Percentiles rank a stretch among this genome's conserved stretches.
These are phyloP conservation scores for Sclerospora graminicola DNA, from an alignment of 352 stramenopile genomes.

Conservation along the genomic window DNA sequence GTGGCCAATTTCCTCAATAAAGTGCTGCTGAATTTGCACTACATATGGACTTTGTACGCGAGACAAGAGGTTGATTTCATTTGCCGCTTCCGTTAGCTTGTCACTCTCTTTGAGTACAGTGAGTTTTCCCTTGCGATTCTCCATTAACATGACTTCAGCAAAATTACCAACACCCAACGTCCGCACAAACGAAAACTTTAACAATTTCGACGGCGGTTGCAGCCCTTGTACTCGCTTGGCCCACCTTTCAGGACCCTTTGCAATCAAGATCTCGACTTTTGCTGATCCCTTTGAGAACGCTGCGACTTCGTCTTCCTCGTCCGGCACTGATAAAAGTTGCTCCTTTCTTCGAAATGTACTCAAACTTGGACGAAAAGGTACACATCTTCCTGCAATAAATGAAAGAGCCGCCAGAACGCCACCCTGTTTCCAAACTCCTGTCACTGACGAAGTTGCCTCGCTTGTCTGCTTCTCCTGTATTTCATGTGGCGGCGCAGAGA, in stretches of 20 bases:
- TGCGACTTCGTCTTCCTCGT: conserved; percentile 14
- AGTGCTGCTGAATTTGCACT: conserved; percentile 64
- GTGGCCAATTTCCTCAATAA: conserved; percentile 72
- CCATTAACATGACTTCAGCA: conserved; percentile 68
- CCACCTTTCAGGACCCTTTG: conserved; percentile 36
- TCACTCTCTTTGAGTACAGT: too few relatives aligned
- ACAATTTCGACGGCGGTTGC: conserved; percentile 42
- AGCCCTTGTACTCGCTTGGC: conserved; percentile 38
- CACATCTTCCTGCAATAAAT: conserved; percentile 25
- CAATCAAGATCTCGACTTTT: conserved; percentile 19
- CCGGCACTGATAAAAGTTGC: too few relatives aligned
- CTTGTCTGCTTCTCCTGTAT: not conserved
- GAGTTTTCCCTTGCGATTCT: too few relatives aligned
- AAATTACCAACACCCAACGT: conserved; percentile 67
- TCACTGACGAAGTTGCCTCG: conserved; percentile 6
- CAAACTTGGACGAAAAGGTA: conserved; percentile 4
- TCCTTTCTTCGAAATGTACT: conserved; percentile 12
- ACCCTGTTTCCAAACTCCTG: conserved; percentile 27
- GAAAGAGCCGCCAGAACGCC: conserved; percentile 33
- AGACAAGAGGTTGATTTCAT: conserved; percentile 62
- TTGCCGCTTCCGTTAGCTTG: too few relatives aligned
- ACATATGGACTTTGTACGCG: conserved; percentile 49
- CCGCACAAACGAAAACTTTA: conserved; percentile 44
- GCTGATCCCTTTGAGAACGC: conserved; percentile 11
- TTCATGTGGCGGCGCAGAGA: conserved; percentile 19